These are phyloP conservation scores for Penicillium macrosclerotiorum DNA, from an alignment of 495 filamentous ascomycete species.

Conservation along the genomic window DNA sequence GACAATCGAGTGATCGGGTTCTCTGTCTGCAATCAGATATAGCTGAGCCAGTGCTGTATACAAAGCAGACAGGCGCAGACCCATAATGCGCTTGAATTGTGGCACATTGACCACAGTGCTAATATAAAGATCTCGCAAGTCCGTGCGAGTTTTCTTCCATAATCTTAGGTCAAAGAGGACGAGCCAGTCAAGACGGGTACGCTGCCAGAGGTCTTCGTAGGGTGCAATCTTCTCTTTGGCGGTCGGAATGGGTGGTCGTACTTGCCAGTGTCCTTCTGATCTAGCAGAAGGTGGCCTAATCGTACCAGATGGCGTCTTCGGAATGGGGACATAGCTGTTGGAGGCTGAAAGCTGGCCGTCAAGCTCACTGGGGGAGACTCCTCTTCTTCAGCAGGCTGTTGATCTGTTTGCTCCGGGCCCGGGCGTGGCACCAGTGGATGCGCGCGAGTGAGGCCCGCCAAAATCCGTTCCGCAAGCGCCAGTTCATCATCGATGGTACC, in stretches of 20 bases:
- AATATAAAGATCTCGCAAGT: constrained; percentile 91
- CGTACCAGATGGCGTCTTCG: constrained; percentile 33
- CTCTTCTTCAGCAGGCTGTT: constrained; percentile 55
- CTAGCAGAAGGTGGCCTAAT: constrained; percentile 35
- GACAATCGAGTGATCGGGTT: constrained; percentile 98
- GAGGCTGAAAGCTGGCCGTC: constrained; percentile 22
- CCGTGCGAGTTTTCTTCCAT: constrained; percentile 92
- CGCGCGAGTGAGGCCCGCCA: constrained; percentile 32
- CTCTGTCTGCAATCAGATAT: constrained; percentile 93
- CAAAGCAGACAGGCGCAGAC: constrained; percentile 84
- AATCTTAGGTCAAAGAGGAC: constrained; percentile 93
- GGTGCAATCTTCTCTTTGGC: constrained; percentile 56
- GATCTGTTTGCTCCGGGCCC: constrained; percentile 36
- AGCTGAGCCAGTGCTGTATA: constrained; percentile 93
- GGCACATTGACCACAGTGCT: constrained; percentile 93
- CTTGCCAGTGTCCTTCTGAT: constrained; percentile 80
- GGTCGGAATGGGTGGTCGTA: constrained; percentile 64
- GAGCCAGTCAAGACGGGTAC: constrained; percentile 90
- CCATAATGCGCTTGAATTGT: constrained; percentile 93
- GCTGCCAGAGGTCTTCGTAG: constrained; percentile 81
- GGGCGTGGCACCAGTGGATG: constrained; percentile 6
- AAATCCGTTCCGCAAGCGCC: constrained; percentile 65
- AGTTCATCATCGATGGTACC: constrained; percentile 58
- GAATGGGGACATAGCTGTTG: constrained; percentile 33
- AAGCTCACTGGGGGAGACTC: constrained; percentile 17